phyloP scores from a whole-genome alignment of 2,329 filamentous ascomycete species.

The Fusarium duplospermum region DNA sequence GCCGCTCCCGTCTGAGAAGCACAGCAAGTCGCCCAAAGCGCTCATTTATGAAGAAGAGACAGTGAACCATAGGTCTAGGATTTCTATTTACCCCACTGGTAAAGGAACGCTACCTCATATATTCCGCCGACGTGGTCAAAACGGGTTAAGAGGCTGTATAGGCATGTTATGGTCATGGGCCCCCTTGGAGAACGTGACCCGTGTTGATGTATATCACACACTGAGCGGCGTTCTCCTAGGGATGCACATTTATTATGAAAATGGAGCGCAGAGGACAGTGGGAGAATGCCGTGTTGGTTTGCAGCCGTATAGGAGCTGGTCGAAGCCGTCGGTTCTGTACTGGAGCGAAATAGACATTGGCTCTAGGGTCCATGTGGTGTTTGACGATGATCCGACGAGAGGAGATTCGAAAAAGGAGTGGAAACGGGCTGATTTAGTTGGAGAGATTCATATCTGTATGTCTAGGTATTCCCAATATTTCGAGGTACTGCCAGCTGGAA shows the following conservation, averaged over 20 bases:
- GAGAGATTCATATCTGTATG: not conserved
- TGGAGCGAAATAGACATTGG: not conserved
- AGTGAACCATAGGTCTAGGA: too few relatives aligned
- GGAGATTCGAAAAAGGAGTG: too few relatives aligned
- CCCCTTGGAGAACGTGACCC: not conserved
- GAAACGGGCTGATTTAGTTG: not conserved
- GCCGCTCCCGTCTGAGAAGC: too few relatives aligned
- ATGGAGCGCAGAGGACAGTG: not conserved
- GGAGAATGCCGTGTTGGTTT: not conserved
- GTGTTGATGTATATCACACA: not conserved
- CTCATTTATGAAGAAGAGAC: not conserved
- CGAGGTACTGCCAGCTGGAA: not conserved
- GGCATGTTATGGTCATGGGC: not conserved
- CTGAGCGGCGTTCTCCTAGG: not conserved
- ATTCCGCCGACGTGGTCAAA: too few relatives aligned
- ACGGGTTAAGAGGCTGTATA: too few relatives aligned
- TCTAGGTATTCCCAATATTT: not conserved
- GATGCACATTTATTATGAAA: not conserved
- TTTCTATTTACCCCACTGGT: not conserved
- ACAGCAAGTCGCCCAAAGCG: not conserved
- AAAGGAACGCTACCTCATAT: not conserved
- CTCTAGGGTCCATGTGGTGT: not conserved
- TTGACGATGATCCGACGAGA: not conserved
- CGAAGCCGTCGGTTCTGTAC: not conserved
- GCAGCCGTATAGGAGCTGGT: not conserved